phyloP scores from a whole-genome alignment of 163 green algal genomes.

The Picocystis sp. region DNA sequence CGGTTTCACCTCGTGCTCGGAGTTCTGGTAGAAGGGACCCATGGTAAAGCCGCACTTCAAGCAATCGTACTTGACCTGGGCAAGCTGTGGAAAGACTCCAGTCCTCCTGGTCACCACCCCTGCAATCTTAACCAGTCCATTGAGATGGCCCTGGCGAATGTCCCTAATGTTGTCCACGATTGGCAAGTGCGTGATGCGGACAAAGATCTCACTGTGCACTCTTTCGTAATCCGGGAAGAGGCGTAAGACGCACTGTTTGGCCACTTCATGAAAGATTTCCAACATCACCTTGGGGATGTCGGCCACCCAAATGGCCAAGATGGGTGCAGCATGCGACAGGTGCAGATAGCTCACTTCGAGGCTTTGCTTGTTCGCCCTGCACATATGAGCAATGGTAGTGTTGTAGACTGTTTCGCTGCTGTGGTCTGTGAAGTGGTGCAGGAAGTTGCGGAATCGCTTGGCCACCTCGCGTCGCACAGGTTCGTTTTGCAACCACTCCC shows the following conservation, averaged over 20 bases:
- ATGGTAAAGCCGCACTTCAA: slow-evolving; percentile 62
- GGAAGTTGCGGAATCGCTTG: slow-evolving; percentile 43
- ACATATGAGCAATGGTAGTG: not conserved
- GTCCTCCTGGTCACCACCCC: slow-evolving; percentile 91
- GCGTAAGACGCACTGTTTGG: slow-evolving; percentile 28
- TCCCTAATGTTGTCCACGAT: slow-evolving; percentile 78
- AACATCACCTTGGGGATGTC: slow-evolving; percentile 57
- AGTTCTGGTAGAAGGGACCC: slow-evolving; percentile 73
- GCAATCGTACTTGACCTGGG: slow-evolving; percentile 73
- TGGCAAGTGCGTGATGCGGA: slow-evolving; percentile 72
- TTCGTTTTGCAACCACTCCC: slow-evolving; percentile 49
- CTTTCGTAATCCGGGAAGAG: slow-evolving; percentile 38
- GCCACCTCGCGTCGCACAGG: slow-evolving; percentile 32
- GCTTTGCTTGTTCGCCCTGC: slow-evolving; percentile 37
- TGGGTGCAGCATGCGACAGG: slow-evolving; percentile 27
- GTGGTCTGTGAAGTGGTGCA: slow-evolving; percentile 46
- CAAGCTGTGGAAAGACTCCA: slow-evolving; percentile 89
- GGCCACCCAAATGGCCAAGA: slow-evolving; percentile 64
- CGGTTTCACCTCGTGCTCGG: slow-evolving; percentile 58
- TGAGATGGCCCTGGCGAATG: slow-evolving; percentile 72
- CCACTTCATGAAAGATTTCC: slow-evolving; percentile 45
- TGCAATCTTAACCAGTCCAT: slow-evolving; percentile 65
- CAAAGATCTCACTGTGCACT: slow-evolving; percentile 50
- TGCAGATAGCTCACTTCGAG: slow-evolving; percentile 62
- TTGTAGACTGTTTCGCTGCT: not conserved